These are phyloP conservation scores for Colletotrichum neosansevieriae DNA, from an alignment of 2,329 filamentous ascomycete genomes.

Conservation along the genomic window DNA sequence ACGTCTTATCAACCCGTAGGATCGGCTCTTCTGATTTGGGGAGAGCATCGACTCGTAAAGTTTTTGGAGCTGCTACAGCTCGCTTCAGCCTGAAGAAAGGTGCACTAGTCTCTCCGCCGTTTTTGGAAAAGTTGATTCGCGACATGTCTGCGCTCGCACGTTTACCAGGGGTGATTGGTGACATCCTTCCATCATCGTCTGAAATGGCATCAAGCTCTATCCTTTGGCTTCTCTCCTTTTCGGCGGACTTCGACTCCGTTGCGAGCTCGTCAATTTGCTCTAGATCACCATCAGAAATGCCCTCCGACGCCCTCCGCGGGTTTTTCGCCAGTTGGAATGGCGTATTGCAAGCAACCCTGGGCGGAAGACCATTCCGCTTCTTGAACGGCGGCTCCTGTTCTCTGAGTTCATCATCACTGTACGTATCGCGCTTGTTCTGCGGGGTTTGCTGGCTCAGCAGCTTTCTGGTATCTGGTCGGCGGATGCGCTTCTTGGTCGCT, in stretches of 20 bases:
- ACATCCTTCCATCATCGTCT: not conserved
- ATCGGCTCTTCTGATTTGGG: not conserved
- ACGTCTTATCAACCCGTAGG: not conserved
- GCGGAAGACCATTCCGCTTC: not conserved
- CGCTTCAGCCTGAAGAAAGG: not conserved
- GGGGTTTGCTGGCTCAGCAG: not conserved
- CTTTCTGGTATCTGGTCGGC: not conserved
- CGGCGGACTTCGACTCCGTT: not conserved
- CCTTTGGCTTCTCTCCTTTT: constrained; percentile 2
- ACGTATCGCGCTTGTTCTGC: not conserved
- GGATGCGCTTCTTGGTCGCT: not conserved
- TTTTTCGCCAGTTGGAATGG: not conserved
- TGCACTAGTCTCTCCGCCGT: not conserved
- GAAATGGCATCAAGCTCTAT: not conserved
- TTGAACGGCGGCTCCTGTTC: not conserved
- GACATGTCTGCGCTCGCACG: constrained; percentile 8
- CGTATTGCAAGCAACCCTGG: not conserved
- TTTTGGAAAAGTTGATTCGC: constrained; percentile 2
- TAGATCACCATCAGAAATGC: constrained; percentile 12
- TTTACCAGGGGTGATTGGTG: not conserved
- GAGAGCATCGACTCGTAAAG: not conserved
- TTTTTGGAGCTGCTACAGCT: not conserved
- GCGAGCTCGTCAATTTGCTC: constrained; percentile 14
- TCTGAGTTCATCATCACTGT: not conserved
- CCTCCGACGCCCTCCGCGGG: not conserved